Percentiles rank a stretch among this genome's conserved stretches.
Evolutionary conservation across 805 yeast species (phyloP).

Genomic region (Candida loeiensis): DNA sequence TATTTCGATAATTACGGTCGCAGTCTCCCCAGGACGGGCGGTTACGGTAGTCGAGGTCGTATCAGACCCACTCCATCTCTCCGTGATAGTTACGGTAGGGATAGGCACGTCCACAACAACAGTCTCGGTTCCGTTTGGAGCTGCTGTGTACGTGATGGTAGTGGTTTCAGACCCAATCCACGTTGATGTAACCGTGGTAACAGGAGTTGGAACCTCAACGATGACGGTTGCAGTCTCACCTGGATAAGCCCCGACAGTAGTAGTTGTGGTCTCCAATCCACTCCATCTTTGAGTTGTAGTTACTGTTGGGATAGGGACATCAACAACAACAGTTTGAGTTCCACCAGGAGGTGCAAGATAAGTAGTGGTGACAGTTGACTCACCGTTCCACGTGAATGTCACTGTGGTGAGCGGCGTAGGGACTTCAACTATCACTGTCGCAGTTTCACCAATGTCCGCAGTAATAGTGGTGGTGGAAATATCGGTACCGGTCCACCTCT

Average conservation of each 20-base stretch:
- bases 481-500: neutral
- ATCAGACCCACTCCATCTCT: no score
- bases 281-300: slow-evolving; percentile 3
- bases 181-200: neutral
- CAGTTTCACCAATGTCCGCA: slow-evolving; percentile 9
- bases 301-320: slow-evolving; percentile 10
- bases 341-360: slow-evolving; percentile 7
- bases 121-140: no score
- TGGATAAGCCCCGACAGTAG: slow-evolving; percentile 1
- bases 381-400: slow-evolving; percentile 10
- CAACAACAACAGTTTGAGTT: slow-evolving; percentile 11
- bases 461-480: neutral
- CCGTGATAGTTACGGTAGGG: no score
- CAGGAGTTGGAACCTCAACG: slow-evolving; percentile 11
- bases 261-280: slow-evolving; percentile 10
- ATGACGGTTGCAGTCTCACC: slow-evolving; percentile 12
- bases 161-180: slow-evolving; percentile 1
- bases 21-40: no score
- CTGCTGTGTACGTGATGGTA: neutral
- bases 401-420: slow-evolving; percentile 11
- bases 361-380: slow-evolving; percentile 12
- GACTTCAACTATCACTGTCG: slow-evolving; percentile 12
- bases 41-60: no score
- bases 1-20: no score
- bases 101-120: no score